Percentiles rank a stretch among this genome's conserved stretches.
Evolutionary conservation across 2,329 filamentous ascomycete species (phyloP).

Genomic region (Trichoderma brevicompactum): DNA sequence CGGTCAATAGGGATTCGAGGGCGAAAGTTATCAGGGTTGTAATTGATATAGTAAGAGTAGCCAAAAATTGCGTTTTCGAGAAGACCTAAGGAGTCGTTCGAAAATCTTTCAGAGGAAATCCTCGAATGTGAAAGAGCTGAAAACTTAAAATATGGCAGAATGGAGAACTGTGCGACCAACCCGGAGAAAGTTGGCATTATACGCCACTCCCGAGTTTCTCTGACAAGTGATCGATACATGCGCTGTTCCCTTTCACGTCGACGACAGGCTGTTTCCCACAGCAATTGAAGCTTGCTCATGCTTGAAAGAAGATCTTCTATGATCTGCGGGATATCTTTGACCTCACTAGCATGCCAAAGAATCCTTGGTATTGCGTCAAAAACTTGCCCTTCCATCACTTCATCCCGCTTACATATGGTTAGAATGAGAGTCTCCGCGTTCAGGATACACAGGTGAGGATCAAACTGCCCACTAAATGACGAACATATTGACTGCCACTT

Average conservation of each 20-base stretch:
- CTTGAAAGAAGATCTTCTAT: neutral
- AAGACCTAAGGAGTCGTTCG: neutral
- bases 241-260: no score
- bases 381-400: neutral
- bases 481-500: neutral
- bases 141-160: neutral
- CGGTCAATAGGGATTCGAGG: neutral
- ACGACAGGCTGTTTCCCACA: no score
- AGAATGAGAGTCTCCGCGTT: neutral
- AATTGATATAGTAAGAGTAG: neutral
- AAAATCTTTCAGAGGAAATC: neutral
- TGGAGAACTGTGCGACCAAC: neutral
- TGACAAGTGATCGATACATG: no score
- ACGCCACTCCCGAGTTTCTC: no score
- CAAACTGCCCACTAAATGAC: neutral
- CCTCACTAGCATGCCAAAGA: neutral
- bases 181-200: neutral
- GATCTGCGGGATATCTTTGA: neutral
- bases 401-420: no score
- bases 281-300: no score
- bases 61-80: neutral
- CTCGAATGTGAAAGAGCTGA: neutral
- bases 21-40: no score
- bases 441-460: neutral
- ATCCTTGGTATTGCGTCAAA: neutral